Percentiles rank a stretch among this genome's conserved stretches.
phyloP scores from a whole-genome alignment of 2,329 filamentous ascomycete species.

The Knoxdaviesia capensis region DNA sequence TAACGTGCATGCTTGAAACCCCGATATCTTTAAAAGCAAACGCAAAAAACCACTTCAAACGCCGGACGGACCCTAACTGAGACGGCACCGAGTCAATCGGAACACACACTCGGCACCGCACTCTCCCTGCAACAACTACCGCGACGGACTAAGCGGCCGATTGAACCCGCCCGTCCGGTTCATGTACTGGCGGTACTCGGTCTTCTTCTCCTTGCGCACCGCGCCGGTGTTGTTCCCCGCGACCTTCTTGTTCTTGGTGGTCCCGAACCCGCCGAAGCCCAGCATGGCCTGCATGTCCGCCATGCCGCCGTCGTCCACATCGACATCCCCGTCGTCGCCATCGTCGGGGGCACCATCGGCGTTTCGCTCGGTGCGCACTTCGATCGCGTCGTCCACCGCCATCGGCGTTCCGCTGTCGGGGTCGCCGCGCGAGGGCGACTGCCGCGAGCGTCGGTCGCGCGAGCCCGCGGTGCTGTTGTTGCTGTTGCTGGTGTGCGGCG shows the following conservation, averaged over 20 bases:
- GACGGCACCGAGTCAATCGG: neutral
- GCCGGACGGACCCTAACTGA: neutral
- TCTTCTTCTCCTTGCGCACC: conserved; percentile 83
- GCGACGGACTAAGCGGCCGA: conserved; percentile 44
- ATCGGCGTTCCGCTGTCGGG: neutral
- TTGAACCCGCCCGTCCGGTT: conserved; percentile 71
- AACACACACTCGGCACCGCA: neutral
- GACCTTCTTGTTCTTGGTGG: conserved; percentile 78
- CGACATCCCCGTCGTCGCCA: conserved; percentile 16
- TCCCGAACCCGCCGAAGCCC: conserved; percentile 74
- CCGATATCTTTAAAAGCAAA: no score
- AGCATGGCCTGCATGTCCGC: conserved; percentile 66
- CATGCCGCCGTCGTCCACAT: conserved; percentile 45
- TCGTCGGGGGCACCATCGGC: conserved; percentile 7
- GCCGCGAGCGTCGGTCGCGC: no score
- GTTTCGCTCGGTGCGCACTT: conserved; percentile 6
- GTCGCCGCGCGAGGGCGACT: neutral
- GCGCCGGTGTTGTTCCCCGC: conserved; percentile 68
- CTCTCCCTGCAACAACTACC: conserved; percentile 5
- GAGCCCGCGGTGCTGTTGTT: neutral
- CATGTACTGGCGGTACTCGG: conserved; percentile 94
- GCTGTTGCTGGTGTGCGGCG: conserved; percentile 6
- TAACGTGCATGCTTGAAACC: no score
- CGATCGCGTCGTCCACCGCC: conserved; percentile 1
- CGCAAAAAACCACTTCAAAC: no score